These are phyloP conservation scores for Nemania abortiva DNA, from an alignment of 2,329 filamentous ascomycete species.

Conservation along the genomic window DNA sequence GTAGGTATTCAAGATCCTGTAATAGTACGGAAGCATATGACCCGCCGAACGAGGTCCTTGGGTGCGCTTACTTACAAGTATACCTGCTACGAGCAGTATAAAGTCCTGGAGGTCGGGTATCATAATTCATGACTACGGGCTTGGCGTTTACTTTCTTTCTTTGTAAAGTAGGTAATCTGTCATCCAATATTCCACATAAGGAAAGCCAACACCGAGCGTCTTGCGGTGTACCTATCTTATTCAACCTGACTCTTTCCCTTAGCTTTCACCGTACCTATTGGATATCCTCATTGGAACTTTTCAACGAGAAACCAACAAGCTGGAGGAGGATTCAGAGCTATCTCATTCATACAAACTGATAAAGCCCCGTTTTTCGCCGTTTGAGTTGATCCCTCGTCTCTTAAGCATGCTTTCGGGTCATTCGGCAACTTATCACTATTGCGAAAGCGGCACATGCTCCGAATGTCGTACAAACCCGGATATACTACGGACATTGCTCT, in stretches of 20 bases:
- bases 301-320: not conserved
- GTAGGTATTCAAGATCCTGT: constrained; percentile 21
- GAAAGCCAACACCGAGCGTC: constrained; percentile 3
- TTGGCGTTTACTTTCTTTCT: constrained; percentile 14
- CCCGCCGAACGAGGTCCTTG: not conserved
- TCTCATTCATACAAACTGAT: not conserved
- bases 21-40: constrained; percentile 12
- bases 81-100: not conserved
- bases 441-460: constrained; percentile 19
- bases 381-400: not conserved
- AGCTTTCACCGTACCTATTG: constrained; percentile 17
- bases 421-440: constrained; percentile 22
- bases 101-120: constrained; percentile 4
- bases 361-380: constrained; percentile 5
- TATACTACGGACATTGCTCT: constrained; percentile 13
- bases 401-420: constrained; percentile 6
- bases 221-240: not conserved
- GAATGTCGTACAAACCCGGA: constrained; percentile 4
- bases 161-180: constrained; percentile 1
- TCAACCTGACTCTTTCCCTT: constrained; percentile 2
- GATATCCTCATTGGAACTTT: constrained; percentile 1
- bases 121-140: constrained; percentile 10
- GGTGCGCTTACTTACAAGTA: not conserved
- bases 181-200: constrained; percentile 9
- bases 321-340: not conserved